Evolutionary conservation across 345 rosid species (phyloP).

Genomic region (Eucalyptus paniculata): DNA sequence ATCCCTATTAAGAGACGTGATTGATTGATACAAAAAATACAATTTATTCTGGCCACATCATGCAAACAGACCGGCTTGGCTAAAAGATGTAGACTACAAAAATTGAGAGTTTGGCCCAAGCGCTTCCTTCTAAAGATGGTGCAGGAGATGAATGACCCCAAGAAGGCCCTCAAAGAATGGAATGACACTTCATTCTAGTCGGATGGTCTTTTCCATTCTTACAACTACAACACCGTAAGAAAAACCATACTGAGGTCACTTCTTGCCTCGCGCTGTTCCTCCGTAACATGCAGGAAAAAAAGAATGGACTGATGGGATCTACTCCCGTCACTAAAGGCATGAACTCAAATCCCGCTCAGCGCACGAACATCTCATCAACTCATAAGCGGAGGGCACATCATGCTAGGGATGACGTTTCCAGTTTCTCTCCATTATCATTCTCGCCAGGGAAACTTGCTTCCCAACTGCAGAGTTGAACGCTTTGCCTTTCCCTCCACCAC

Average conservation of each 20-base stretch:
- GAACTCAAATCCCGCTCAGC: too few species aligned
- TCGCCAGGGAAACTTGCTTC: constrained; percentile 68
- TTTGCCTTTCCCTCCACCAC: constrained; percentile 74
- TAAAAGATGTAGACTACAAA: neutral
- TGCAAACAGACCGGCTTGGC: neutral
- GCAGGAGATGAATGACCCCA: neutral
- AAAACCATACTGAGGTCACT: too few species aligned
- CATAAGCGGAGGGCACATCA: constrained; percentile 75
- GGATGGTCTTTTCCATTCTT: neutral
- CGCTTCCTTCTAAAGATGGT: neutral
- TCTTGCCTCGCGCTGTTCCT: neutral
- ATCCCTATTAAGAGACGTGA: too few species aligned
- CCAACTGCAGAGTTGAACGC: constrained; percentile 78
- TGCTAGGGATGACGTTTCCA: constrained; percentile 74
- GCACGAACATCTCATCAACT: neutral
- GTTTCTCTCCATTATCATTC: constrained; percentile 63
- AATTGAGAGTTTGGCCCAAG: neutral
- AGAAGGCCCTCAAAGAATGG: neutral
- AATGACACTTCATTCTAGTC: neutral
- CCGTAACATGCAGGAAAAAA: neutral
- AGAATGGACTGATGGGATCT: neutral
- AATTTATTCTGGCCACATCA: too few species aligned
- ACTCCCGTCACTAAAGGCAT: neutral
- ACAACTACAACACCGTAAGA: neutral
- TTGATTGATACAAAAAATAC: too few species aligned